Conservation (phyloP, 768 basidiomycete genomes). For the Naganishia onofrii region DNA sequence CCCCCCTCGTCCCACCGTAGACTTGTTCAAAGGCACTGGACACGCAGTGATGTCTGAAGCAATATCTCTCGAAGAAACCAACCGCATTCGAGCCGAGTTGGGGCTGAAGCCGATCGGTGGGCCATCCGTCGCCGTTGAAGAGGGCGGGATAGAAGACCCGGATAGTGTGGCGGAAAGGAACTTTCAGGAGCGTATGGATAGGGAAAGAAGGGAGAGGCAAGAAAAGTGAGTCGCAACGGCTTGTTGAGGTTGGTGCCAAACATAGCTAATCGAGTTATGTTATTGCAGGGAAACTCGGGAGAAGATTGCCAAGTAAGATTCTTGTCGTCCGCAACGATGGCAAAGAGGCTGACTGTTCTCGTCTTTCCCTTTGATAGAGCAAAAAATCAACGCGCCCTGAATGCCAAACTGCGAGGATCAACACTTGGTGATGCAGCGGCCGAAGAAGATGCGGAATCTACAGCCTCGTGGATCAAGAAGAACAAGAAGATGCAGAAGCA, state of each 20-base stretch:
- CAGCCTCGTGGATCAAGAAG: conserved; percentile 85
- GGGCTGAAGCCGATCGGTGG: conserved; percentile 78
- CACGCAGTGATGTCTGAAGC: conserved; percentile 33
- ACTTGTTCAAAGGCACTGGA: not conserved
- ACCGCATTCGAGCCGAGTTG: conserved; percentile 84
- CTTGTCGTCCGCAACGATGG: conserved; percentile 32
- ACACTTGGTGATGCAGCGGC: conserved; percentile 75
- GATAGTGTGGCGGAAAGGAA: conserved; percentile 85
- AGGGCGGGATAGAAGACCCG: conserved; percentile 40
- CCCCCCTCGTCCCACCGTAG: not conserved
- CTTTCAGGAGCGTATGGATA: conserved; percentile 69
- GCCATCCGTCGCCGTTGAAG: conserved; percentile 2
- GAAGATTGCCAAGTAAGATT: conserved; percentile 63
- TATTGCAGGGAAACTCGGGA: conserved; percentile 43
- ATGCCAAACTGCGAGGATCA: conserved; percentile 83
- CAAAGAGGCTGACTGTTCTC: conserved; percentile 7
- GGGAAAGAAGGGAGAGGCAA: conserved; percentile 68
- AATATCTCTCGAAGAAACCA: conserved; percentile 52
- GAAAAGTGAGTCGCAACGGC: conserved; percentile 38
- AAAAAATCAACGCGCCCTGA: conserved; percentile 88
- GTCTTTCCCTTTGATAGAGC: conserved; percentile 56
- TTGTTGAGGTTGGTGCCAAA: not conserved
- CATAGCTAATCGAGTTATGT: not conserved
- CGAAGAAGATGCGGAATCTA: conserved; percentile 56
- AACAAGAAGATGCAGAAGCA: conserved; percentile 65